phyloP scores from a whole-genome alignment of 2,329 filamentous ascomycete species.

The Onygenales sp. region DNA sequence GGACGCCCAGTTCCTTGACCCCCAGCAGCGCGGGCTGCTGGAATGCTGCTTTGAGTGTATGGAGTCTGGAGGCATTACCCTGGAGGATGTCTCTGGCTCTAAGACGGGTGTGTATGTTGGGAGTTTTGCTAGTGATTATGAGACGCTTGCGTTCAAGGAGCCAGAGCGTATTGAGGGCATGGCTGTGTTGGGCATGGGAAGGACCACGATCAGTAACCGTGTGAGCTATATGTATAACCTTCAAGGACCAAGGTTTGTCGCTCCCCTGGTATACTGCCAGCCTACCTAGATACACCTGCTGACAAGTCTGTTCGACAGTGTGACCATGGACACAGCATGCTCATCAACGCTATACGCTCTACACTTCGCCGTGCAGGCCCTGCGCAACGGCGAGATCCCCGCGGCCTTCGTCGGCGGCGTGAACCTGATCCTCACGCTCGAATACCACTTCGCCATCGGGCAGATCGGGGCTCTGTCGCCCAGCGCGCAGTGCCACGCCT shows the following conservation, averaged over 20 bases:
- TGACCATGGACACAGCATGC: not conserved
- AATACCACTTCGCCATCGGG: not conserved
- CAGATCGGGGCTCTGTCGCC: constrained; percentile 9
- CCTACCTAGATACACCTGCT: no score
- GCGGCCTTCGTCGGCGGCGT: not conserved
- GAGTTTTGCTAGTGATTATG: not conserved
- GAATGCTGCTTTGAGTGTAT: constrained; percentile 10
- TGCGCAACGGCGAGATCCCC: not conserved
- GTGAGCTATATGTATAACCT: constrained; percentile 1
- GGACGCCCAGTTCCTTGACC: not conserved
- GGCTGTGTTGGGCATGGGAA: not conserved
- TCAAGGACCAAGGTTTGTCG: not conserved
- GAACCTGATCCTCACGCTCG: not conserved
- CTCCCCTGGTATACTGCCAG: no score
- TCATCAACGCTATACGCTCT: not conserved
- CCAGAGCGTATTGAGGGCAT: not conserved
- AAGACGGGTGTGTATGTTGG: constrained; percentile 14
- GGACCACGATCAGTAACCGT: not conserved
- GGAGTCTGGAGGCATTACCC: constrained; percentile 5
- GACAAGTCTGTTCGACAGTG: no score
- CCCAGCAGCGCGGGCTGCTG: constrained; percentile 9
- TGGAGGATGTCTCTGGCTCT: constrained; percentile 8
- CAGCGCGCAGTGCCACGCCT: constrained; percentile 39
- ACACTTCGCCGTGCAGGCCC: not conserved
- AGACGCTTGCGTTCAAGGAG: not conserved